These are phyloP conservation scores for Solanum piurae DNA, from an alignment of 257 asterid genomes.

Conservation along the genomic window DNA sequence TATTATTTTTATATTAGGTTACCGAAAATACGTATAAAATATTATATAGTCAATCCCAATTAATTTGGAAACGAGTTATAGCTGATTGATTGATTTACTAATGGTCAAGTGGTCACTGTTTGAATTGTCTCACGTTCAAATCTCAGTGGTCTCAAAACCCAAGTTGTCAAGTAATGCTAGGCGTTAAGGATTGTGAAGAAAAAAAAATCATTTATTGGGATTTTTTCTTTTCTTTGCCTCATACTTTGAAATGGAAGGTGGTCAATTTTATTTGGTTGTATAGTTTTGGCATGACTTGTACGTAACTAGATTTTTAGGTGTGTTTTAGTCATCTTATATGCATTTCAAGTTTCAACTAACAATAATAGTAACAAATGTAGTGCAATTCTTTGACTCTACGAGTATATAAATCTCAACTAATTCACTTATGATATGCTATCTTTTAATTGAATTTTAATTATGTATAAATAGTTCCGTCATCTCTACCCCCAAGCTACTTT, in stretches of 20 bases:
- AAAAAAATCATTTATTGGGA: neutral
- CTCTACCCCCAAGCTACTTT: neutral
- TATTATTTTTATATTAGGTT: neutral
- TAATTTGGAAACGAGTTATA: neutral
- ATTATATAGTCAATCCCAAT: neutral
- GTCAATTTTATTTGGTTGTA: neutral
- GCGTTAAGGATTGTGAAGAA: neutral
- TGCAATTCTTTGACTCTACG: neutral
- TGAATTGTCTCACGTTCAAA: neutral
- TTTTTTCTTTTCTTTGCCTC: neutral
- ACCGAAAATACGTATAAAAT: neutral
- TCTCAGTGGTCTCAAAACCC: neutral
- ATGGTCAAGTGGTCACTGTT: neutral
- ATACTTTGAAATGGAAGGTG: neutral
- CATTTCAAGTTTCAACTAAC: neutral
- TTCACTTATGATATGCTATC: neutral
- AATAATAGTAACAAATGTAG: neutral
- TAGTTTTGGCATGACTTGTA: neutral
- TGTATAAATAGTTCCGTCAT: neutral
- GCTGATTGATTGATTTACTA: neutral
- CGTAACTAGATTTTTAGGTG: neutral
- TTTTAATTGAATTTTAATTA: neutral
- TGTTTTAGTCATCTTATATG: neutral
- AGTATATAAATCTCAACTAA: neutral
- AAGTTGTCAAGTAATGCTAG: neutral